Evolutionary conservation across 176 grass and related monocot genomes (phyloP).

Genomic region (Hsuehochloa calcarea): DNA sequence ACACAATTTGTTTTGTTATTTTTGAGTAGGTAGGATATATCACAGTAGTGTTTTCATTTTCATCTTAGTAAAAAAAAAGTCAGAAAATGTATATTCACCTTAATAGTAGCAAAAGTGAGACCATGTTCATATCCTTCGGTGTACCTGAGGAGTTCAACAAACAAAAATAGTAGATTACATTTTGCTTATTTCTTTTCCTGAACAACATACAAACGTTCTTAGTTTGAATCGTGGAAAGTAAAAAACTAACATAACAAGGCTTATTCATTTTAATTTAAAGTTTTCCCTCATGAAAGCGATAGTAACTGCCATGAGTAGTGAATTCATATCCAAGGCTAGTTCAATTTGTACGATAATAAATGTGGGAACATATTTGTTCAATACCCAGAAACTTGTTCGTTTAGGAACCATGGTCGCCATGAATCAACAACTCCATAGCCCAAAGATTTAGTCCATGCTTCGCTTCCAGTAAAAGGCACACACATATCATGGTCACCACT

Average conservation of each 20-base stretch:
- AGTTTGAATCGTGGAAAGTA: background rate
- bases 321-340: constrained; percentile 16
- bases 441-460: constrained; percentile 86
- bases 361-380: background rate
- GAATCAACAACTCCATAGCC: constrained; percentile 65
- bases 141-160: constrained; percentile 58
- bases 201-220: background rate
- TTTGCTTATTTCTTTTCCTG: background rate
- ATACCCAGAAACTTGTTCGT: constrained; percentile 88
- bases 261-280: background rate
- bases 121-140: constrained; percentile 71
- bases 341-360: background rate
- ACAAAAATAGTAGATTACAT: background rate
- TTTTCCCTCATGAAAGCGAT: background rate
- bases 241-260: background rate
- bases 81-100: constrained; percentile 50
- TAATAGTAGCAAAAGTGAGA: constrained; percentile 86
- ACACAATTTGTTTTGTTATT: background rate
- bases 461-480: constrained; percentile 72
- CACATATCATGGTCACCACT: constrained; percentile 99
- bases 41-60: background rate
- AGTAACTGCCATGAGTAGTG: background rate
- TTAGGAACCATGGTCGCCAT: constrained; percentile 68
- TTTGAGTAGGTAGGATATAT: background rate
- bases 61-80: background rate